Percentiles rank a stretch among this genome's conserved stretches.
Evolutionary conservation across 192 early-diverging fungal species (phyloP).

Genomic region (Linnemannia zychae): DNA sequence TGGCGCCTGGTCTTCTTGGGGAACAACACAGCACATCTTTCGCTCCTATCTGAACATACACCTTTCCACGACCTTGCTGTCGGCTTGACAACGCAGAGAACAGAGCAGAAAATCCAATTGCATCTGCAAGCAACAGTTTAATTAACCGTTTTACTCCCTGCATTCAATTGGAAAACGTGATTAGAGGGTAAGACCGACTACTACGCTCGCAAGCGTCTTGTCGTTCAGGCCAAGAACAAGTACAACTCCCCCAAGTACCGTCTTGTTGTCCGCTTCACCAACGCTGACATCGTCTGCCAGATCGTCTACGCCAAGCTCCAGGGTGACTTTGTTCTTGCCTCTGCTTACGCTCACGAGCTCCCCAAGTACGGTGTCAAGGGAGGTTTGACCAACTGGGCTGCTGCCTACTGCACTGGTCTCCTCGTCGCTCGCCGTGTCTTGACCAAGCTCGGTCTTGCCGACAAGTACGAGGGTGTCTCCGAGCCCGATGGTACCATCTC

Average conservation of each 20-base stretch:
- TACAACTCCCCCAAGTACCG: constrained; percentile 99
- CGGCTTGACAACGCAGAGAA: not conserved
- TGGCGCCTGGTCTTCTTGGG: constrained; percentile 68
- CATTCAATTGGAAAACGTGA: constrained; percentile 10
- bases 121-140: not conserved
- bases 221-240: constrained; percentile 99
- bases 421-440: constrained; percentile 96
- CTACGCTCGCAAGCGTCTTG: constrained; percentile 98
- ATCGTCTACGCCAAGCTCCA: constrained; percentile 98
- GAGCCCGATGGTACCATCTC: constrained; percentile 91
- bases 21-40: constrained; percentile 76
- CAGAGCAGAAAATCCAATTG: not conserved
- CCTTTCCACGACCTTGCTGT: not conserved
- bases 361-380: constrained; percentile 95
- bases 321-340: constrained; percentile 95
- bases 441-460: constrained; percentile 93
- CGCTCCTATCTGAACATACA: constrained; percentile 87
- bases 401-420: constrained; percentile 97
- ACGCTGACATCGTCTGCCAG: constrained; percentile 97
- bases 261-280: constrained; percentile 99
- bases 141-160: not conserved
- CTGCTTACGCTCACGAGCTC: constrained; percentile 98
- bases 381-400: constrained; percentile 99
- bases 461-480: constrained; percentile 96
- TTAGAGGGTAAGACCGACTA: constrained; percentile 99